Evolutionary conservation across 768 basidiomycete genomes (phyloP), one percentile per base, ranked within the genome.

Genomic region (Leucogyrophana mollusca): DNA sequence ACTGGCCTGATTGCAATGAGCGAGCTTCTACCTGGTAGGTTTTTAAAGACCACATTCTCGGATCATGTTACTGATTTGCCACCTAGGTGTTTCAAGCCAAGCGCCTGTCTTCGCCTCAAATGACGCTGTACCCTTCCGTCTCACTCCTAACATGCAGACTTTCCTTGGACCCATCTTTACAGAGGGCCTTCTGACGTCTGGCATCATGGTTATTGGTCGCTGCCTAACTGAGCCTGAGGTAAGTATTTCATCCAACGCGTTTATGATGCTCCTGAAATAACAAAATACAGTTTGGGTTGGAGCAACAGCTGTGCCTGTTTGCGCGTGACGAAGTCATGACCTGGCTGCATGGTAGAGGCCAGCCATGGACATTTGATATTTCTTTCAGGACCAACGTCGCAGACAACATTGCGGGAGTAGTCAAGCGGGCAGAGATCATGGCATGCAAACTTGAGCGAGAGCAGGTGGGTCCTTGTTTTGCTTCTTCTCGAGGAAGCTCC

Each of bases 121-220:
- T 54, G 96, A 99, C 56, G 76, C 84, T 3, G 93, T 97, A 4
- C 96, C 96, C 1, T 99, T 99, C 87, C 86, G 96, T 30, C 82
- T 95, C 53, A 98, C 96, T 4, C 94, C 94, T 3, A 97, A 96
- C 66, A 81, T 99, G 73, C 96, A 99, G 67, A 77, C 80, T 52
- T 94, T 99, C 72, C 69, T 98, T 30, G 92, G 91, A 1, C 87
- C 89, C 2, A 79, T 91, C 44, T 86, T 90, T 34, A 89, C 85
- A 1, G 96, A 99, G 64, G 96, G 95, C 7, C 69, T 96, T 30
- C 71, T 99, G 34, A 83, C 90, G 0, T 79, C 89, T 7, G 84
- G 89, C 4, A 83, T 95, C 41, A 87, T 96, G 77, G 88, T 94
- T 2, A 93, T 99, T 43, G 94, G 85, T 4, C 80, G 93, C 40